Evolutionary conservation across 352 stramenopile genomes (phyloP), one percentile per base, ranked within the genome.

Genomic region (Pythium insidiosum): DNA sequence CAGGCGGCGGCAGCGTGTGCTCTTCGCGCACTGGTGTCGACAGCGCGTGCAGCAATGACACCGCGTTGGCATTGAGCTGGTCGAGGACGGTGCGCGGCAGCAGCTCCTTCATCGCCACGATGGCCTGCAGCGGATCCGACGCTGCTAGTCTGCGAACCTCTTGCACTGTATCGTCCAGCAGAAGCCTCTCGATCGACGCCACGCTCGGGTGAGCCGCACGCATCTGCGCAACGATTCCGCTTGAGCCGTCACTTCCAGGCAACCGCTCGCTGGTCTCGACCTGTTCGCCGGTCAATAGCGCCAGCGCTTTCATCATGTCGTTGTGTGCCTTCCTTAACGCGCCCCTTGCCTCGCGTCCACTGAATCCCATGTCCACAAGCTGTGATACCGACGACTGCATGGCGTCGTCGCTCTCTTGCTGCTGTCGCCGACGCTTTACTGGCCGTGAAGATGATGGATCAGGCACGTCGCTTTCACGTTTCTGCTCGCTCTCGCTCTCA

Each of bases 331-430:
- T 37, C 26, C 45, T 19, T 30, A 83, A 50, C 16, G 66, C 68
- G 2, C 43, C 35, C 11, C 42, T 37, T 9, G 64, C 66, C 20
- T 69, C 53, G 1, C 55, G 47, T 3, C 20, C 10, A 4, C 37
- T 43, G 38, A 87, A 87, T 0, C 74, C 74, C 71, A 87, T 87
- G n/a, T 69, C 68, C 25, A 77, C 45, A n/a, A 84, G 50, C 50
- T 83, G 74, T 53, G 44, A 46, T 34, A 53, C n/a, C n/a, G n/a
- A n/a, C n/a, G n/a, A n/a, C n/a, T n/a, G 33, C 6, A 39, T 39
- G 0, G 24, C 28, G 7, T 57, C 38, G 0, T 38, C 28, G 1
- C 5, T 13, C 3, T 19, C 25, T 0, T n/a, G n/a, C 16, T 28
- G 4, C 12, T 37, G 20, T 24, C 19, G 13, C 28, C 23, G 25